These are phyloP conservation scores for Aureobasidium melanogenum DNA, from an alignment of 2,329 filamentous ascomycete species.

Conservation along the genomic window DNA sequence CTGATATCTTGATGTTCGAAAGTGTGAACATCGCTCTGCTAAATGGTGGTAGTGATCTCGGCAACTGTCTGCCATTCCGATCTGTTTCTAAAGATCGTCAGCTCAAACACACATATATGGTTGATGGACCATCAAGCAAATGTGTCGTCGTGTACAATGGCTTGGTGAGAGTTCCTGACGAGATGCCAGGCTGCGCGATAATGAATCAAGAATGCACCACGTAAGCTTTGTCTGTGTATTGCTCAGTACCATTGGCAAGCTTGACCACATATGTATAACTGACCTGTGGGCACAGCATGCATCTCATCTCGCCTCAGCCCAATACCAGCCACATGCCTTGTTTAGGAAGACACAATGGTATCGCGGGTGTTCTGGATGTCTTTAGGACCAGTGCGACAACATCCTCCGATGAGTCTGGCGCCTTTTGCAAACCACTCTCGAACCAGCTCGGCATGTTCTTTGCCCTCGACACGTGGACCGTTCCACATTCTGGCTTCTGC, in stretches of 20 bases:
- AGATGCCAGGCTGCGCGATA: too few relatives aligned
- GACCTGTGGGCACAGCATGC: too few relatives aligned
- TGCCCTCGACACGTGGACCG: constrained; percentile 17
- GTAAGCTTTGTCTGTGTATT: background rate
- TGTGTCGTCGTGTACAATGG: too few relatives aligned
- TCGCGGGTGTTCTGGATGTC: constrained; percentile 29
- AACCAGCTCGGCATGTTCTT: constrained; percentile 22
- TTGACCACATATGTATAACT: background rate
- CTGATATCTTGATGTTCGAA: too few relatives aligned
- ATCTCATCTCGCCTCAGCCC: background rate
- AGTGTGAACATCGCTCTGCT: too few relatives aligned
- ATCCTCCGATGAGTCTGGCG: constrained; percentile 38
- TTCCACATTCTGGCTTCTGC: constrained; percentile 29
- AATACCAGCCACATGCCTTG: background rate
- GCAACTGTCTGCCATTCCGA: too few relatives aligned
- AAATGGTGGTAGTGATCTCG: too few relatives aligned
- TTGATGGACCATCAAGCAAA: too few relatives aligned
- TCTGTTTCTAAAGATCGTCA: too few relatives aligned
- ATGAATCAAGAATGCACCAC: background rate
- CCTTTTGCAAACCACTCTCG: constrained; percentile 28
- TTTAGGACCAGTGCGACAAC: constrained; percentile 36
- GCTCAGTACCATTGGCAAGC: background rate
- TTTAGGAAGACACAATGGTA: background rate
- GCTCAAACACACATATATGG: too few relatives aligned
- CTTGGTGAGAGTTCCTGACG: too few relatives aligned